Base-by-base conservation (phyloP, 2,329 filamentous ascomycete genomes). In the Monosporascus ibericus region DNA sequence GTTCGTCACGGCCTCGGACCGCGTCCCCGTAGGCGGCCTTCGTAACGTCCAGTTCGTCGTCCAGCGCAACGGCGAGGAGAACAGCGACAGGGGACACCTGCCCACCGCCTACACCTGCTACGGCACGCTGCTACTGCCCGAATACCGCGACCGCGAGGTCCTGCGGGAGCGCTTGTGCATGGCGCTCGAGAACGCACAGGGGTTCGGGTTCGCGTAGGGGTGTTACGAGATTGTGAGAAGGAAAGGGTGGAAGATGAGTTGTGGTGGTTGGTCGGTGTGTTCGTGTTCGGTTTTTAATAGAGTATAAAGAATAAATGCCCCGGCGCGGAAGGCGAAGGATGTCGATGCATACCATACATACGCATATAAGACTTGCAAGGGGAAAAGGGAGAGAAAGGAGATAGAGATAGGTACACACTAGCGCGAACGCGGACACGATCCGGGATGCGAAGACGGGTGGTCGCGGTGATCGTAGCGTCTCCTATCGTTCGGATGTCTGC, bases 21-120 rank as follows among this genome's bases (percentile, higher is more conserved):
- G 94, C 2, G 82, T 97, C 2, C 94, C 94, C 0, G 88, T 96
- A 0, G 91, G 89, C 20, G 94, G 94, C 3, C 84, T 92, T 64
- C 80, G 82, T 57, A 90, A 88, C 61, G 74, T 97, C 47, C 85
- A 88, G 63, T 97, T 97, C 68, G 82, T 89, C 15, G 79, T 99
- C 44, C 87, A 92, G 69, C 84, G 81, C 62, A 90, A 91, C 64
- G 84, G 88, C 17, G 77, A 84, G 51, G 86, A 81, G 58, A 72
- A 77, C 6, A 75, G 72, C 2, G 72, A 74, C 2, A 65, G 67
- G 3, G 79, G 78, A 0, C 79, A 81, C 57, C 64, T 99, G 61
- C 94, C 94, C 3, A 95, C 88, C 5, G 92, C 90, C 55, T 87
- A 91, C 63, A 99, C 94, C 0, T 99, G 94, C 70, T 97, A 96